Evolutionary conservation across 106 monocot genomes (phyloP).

Genomic region (Dioscorea alata): DNA sequence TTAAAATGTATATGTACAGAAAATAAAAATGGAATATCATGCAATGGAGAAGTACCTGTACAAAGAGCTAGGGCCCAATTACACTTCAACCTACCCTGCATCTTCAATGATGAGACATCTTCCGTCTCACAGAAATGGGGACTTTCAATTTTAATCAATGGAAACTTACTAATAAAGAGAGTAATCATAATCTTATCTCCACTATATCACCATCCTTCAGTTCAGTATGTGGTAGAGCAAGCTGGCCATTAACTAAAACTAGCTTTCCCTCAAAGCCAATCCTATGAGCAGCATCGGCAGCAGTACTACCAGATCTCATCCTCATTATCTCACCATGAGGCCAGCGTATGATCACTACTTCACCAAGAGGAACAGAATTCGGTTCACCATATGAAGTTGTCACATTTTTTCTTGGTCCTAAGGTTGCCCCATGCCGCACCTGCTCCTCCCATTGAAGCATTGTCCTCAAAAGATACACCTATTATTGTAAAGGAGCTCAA

Average conservation of each 20-base stretch:
- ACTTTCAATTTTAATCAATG: not conserved
- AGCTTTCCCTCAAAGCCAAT: constrained; percentile 76
- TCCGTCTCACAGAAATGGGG: not conserved
- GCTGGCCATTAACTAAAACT: constrained; percentile 74
- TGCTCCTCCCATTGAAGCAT: constrained; percentile 98
- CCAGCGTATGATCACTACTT: constrained; percentile 83
- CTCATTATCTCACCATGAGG: constrained; percentile 81
- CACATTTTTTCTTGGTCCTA: constrained; percentile 5
- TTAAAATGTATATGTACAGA: not conserved
- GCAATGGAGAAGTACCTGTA: not conserved
- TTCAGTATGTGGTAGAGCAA: constrained; percentile 64
- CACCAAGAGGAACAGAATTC: constrained; percentile 24
- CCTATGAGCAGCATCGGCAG: constrained; percentile 73
- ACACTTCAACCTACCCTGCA: not conserved
- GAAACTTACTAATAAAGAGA: not conserved
- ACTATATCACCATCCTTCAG: constrained; percentile 96
- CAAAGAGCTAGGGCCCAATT: not conserved
- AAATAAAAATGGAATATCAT: not conserved
- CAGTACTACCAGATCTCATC: constrained; percentile 79
- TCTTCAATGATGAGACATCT: not conserved
- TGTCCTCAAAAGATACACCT: constrained; percentile 84
- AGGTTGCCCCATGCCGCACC: constrained; percentile 34
- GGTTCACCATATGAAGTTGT: constrained; percentile 1
- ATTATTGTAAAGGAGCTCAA: not conserved
- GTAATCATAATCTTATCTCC: constrained; percentile 60